A percentile compares a stretch with the other conserved stretches of the same genome.
Conservation (phyloP, 2,329 filamentous ascomycete species). For the Hypoxylon sp. region DNA sequence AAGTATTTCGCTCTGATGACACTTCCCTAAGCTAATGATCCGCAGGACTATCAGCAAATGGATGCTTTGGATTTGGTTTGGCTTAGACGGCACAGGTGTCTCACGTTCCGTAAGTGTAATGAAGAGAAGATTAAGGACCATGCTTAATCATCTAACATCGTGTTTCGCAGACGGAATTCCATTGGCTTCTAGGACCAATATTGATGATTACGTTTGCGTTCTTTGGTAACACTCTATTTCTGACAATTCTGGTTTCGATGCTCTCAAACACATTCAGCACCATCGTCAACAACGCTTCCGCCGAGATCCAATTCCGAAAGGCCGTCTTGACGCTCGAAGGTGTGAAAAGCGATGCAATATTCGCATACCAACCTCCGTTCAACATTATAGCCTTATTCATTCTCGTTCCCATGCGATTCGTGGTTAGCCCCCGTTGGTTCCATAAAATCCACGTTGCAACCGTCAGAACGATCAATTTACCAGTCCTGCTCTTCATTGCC, state of each 20-base stretch:
- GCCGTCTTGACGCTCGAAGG: constrained; percentile 88
- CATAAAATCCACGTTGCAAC: constrained; percentile 89
- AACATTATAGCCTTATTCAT: constrained; percentile 83
- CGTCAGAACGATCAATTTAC: constrained; percentile 81
- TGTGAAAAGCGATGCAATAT: constrained; percentile 87
- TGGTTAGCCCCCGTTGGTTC: constrained; percentile 87
- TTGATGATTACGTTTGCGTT: constrained; percentile 90
- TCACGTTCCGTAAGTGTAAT: constrained; percentile 65
- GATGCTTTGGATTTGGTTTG: constrained; percentile 97
- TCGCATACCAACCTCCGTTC: constrained; percentile 86
- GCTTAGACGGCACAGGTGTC: constrained; percentile 80
- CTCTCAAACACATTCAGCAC: constrained; percentile 86
- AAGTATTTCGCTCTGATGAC: constrained; percentile 46
- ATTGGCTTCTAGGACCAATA: constrained; percentile 82
- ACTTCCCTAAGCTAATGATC: constrained; percentile 33
- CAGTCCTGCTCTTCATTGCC: constrained; percentile 79
- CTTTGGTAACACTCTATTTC: constrained; percentile 86
- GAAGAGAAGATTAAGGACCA: constrained; percentile 25
- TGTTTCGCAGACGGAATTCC: constrained; percentile 73
- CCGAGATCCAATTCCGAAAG: constrained; percentile 87
- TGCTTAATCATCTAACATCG: constrained; percentile 20
- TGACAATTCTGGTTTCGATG: constrained; percentile 92
- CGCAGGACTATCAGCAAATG: constrained; percentile 81
- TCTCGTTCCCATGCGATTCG: constrained; percentile 81
- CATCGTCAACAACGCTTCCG: constrained; percentile 81